Evolutionary conservation across 129 eudicot species (phyloP), one percentile per base, ranked within the genome.

Genomic region (Flaveria bidentis): DNA sequence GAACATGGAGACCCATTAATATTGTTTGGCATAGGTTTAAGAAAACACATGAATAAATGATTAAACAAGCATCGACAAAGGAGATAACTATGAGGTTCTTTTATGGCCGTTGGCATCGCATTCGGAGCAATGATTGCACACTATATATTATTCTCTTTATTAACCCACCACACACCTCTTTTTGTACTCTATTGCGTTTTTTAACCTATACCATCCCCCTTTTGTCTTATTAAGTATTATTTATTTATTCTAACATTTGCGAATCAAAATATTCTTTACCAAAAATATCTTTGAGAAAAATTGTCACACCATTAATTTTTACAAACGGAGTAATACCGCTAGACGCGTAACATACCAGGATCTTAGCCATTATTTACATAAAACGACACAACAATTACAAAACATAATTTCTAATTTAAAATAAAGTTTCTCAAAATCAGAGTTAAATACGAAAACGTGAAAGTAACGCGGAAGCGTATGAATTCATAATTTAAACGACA

Each of bases 101-200:
- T 58, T 30, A 63, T 14, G 20, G 69, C 22, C 44, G 4, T 57
- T 4, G 64, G 64, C 64, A 26, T 28, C 17, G 30, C 25, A 16
- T n/a, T 39, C 16, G 9, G 28, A 36, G 51, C 28, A 36, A 41
- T 66, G 50, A 66, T 66, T 39, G 28, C 12, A 66, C 51, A 41
- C 41, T 36, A 36, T 36, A 4, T 6, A 36, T 41, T 66, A 25
- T n/a, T 66, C 3, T 41, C 71, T 64, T 64, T 64, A 50, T 41
- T 66, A 66, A 66, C 3, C 71, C 50, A 66, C 71, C 71, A 66
- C 51, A 41, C 51, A 41, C 51, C 18, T 66, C 16, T 41, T 66
- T 66, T 66, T 66, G 51, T 66, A 66, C 26, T 7, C 28, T 39
- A 15, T 0, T 15, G 5, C 41, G 45, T 18, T 39, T 64, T 36